phyloP scores from a whole-genome alignment of 2,329 filamentous ascomycete genomes.

The Paracoccidioides brasiliensis region DNA sequence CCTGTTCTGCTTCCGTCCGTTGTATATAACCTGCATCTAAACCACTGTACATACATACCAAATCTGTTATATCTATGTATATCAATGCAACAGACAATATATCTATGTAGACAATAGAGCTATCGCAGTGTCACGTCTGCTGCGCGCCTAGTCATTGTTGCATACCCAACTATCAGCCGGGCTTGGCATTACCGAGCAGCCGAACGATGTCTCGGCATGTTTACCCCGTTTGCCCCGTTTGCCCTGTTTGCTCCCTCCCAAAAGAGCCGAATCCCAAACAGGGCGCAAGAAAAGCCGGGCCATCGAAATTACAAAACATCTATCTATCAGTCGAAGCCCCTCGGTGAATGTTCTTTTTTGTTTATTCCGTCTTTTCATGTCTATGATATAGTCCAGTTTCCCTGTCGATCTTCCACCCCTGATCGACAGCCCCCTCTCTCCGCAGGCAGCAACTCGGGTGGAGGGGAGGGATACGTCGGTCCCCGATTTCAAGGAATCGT shows the following conservation, averaged over 20 bases:
- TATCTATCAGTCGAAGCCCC: no score
- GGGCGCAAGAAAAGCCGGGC: no score
- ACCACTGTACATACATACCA: no score
- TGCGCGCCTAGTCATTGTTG: no score
- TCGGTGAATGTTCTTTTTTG: no score
- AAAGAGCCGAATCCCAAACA: no score
- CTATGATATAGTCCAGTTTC: background rate
- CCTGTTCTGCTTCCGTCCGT: background rate
- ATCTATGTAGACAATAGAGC: no score
- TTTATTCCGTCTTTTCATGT: no score
- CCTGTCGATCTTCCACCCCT: background rate
- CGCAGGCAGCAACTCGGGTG: background rate
- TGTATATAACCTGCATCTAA: background rate
- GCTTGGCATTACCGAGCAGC: background rate
- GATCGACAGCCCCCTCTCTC: background rate
- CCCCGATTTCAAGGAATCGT: background rate
- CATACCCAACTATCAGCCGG: background rate
- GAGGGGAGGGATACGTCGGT: background rate
- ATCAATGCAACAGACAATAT: no score
- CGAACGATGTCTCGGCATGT: background rate
- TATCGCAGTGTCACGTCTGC: no score
- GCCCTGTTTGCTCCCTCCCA: background rate
- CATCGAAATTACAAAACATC: no score
- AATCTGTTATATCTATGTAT: no score
- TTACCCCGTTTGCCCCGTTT: constrained; percentile 4